Conservation (phyloP, 805 yeast genomes). For the Candida verbasci region DNA sequence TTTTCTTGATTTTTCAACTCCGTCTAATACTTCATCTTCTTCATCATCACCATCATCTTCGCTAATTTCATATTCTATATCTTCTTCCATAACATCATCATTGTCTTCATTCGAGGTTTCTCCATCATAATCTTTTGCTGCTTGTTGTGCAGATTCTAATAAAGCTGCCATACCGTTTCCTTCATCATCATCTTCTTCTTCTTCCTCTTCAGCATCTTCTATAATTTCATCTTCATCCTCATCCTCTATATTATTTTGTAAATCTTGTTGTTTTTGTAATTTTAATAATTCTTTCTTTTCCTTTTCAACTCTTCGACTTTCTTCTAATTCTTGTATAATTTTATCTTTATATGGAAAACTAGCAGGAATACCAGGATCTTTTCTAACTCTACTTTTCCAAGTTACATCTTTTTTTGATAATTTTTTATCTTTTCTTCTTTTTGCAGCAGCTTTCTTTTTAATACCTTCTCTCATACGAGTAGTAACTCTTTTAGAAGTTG, state of each 20-base stretch:
- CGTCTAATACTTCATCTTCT: conserved; percentile 40
- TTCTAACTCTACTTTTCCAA: conserved; percentile 81
- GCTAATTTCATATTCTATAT: conserved; percentile 41
- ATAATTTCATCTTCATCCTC: conserved; percentile 28
- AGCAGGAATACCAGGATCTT: conserved; percentile 94
- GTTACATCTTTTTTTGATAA: conserved; percentile 83
- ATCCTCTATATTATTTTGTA: conserved; percentile 34
- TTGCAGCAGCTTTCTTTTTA: conserved; percentile 92
- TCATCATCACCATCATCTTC: conserved; percentile 34
- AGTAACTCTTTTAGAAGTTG: conserved; percentile 81
- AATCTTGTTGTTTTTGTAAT: conserved; percentile 47
- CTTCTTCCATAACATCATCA: conserved; percentile 28
- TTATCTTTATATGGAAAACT: conserved; percentile 91
- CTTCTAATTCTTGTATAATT: conserved; percentile 70
- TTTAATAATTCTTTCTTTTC: conserved; percentile 51
- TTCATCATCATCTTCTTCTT: conserved; percentile 28
- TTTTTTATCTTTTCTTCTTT: conserved; percentile 80
- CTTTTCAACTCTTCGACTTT: conserved; percentile 47
- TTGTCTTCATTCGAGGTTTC: conserved; percentile 35
- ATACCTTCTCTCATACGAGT: conserved; percentile 96
- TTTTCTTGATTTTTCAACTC: conserved; percentile 72
- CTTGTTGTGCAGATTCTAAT: conserved; percentile 83
- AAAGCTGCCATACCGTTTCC: conserved; percentile 72
- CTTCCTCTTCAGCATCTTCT: conserved; percentile 35
- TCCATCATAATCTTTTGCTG: conserved; percentile 74